Evolutionary conservation across 371 early-diverging fungal genomes (phyloP).

Genomic region (Rhizopus sp.): DNA sequence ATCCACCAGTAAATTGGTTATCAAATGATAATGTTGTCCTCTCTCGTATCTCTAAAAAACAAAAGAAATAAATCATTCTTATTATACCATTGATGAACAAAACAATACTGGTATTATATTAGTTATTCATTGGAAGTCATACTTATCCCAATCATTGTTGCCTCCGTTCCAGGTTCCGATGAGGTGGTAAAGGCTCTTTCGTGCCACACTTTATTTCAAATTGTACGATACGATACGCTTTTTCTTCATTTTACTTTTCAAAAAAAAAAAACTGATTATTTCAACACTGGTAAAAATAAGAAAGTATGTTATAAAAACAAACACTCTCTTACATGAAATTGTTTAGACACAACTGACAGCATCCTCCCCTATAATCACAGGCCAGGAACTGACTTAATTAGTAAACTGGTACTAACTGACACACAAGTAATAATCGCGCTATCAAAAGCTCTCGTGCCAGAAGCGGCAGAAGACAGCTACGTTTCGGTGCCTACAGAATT

Average conservation of each 20-base stretch:
- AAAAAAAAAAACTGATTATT: background rate
- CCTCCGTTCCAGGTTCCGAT: no score
- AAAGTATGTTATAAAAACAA: background rate
- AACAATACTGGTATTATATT: slow-evolving; percentile 4
- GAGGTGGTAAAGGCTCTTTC: no score
- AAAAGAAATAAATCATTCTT: slow-evolving; percentile 13
- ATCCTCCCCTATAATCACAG: slow-evolving; percentile 4
- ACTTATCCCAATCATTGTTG: no score
- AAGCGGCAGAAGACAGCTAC: slow-evolving; percentile 18
- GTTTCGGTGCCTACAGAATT: slow-evolving; percentile 15
- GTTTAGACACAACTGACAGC: slow-evolving; percentile 5
- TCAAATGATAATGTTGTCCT: slow-evolving; percentile 7
- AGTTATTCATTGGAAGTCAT: no score
- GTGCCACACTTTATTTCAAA: no score
- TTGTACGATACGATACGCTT: no score
- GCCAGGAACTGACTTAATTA: slow-evolving; percentile 17
- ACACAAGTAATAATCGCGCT: slow-evolving; percentile 9
- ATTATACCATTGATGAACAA: slow-evolving; percentile 10
- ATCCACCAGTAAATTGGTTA: slow-evolving; percentile 12
- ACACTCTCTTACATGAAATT: slow-evolving; percentile 10
- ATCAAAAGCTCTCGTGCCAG: slow-evolving; percentile 15
- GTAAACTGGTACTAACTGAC: slow-evolving; percentile 18
- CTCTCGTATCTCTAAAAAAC: slow-evolving; percentile 15
- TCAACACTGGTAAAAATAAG: background rate
- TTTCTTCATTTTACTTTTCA: no score